phyloP scores from a whole-genome alignment of 1,284 basidiomycete genomes.

The Papiliotrema flavescens region DNA sequence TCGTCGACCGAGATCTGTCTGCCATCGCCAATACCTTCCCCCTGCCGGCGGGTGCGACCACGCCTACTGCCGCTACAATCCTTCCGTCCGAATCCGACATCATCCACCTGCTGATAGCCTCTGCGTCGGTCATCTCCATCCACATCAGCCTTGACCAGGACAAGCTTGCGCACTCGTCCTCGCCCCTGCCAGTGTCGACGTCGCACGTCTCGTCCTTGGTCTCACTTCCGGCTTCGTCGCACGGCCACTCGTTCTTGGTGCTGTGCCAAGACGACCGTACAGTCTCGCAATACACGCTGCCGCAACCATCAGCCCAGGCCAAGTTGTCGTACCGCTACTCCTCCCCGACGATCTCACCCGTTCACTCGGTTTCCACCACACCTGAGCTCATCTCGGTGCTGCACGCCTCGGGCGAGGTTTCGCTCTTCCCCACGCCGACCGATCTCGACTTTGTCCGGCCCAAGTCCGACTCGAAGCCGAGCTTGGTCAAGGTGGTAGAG shows the following conservation, averaged over 20 bases:
- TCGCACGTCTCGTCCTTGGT: constrained; percentile 39
- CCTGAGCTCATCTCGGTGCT: constrained; percentile 57
- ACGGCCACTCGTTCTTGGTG: constrained; percentile 58
- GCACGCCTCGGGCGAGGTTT: constrained; percentile 64
- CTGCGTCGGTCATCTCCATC: constrained; percentile 27
- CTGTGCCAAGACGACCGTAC: constrained; percentile 71
- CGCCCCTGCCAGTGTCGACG: constrained; percentile 43
- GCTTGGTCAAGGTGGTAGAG: constrained; percentile 38
- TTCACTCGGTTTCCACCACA: constrained; percentile 57
- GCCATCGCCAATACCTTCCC: constrained; percentile 31
- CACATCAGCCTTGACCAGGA: constrained; percentile 31
- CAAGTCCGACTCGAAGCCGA: constrained; percentile 37
- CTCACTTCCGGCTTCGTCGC: constrained; percentile 30
- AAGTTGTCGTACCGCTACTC: constrained; percentile 56
- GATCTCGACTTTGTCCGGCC: constrained; percentile 51
- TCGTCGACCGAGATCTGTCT: constrained; percentile 28
- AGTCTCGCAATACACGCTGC: constrained; percentile 55
- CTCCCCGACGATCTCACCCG: constrained; percentile 60
- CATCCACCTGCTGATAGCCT: constrained; percentile 34
- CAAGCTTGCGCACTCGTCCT: constrained; percentile 30
- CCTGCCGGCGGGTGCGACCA: constrained; percentile 22
- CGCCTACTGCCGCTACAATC: constrained; percentile 32
- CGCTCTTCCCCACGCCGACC: constrained; percentile 60
- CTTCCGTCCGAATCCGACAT: constrained; percentile 33
- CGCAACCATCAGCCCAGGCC: constrained; percentile 53